Evolutionary conservation across 2,329 filamentous ascomycete genomes (phyloP), one percentile per base, ranked within the genome.

Genomic region (Didymella glomerata): DNA sequence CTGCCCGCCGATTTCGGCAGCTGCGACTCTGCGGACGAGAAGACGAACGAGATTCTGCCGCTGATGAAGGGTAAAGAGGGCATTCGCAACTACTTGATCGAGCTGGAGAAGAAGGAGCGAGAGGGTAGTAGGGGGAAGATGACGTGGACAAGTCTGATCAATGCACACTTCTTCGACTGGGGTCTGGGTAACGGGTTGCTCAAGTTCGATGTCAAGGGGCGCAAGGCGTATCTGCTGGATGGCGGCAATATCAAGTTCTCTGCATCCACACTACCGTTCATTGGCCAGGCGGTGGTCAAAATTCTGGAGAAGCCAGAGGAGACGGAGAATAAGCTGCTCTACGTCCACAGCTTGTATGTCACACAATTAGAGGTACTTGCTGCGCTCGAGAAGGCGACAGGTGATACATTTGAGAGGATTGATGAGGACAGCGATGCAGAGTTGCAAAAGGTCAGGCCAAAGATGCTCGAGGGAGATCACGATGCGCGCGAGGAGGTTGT

Each of bases 81-180:
- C 0, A 67, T 76, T 36, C 72, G 77, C 9, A 71, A 75, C 27
- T 71, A 78, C 34, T 66, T 86, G 2, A 77, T 85, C 28, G 83
- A 85, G 48, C 72, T 88, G 30, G 76, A 66, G 27, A 57, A 80
- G 48, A 70, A 76, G 14, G 80, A 63, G 75, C 76, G 62, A 66
- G 78, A 44, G 70, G 77, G 34, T 52, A 63, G 42, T 1, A 53
- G 40, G 20, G 67, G 54, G 1, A 70, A 63, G 22, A 79, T 90
- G 63, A 82, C 79, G 2, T 90, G 88, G 88, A 89, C 87, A 1
- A 84, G 79, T 2, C 70, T 90, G 14, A 81, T 86, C 3, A 84
- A 80, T 9, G 85, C 86, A 4, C 79, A 85, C 22, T 86, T 90
- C 72, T 87, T 90, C 68, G 87, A 90, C 67, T 86, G 83, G 81